Base-by-base conservation (phyloP, 306 rosid species). In the Cicer judaicum region DNA sequence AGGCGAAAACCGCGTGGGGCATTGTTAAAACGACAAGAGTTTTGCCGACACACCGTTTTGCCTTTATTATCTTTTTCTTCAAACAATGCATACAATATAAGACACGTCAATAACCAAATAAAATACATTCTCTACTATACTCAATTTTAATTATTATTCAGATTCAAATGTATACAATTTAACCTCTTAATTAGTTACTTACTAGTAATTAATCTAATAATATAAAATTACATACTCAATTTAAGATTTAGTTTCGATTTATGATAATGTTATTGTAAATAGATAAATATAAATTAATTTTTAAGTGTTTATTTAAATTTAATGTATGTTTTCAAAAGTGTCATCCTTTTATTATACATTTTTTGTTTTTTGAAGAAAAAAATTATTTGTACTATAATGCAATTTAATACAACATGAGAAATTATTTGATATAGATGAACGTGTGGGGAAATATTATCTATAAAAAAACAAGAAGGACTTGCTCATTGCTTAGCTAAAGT, bases 1-100 rank as follows among this genome's bases (percentile, higher is more conserved):
- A 4, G 21, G 21, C 44, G 14, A 16, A 77, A 85, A 82, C 79
- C 89, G 89, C 47, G 89, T 82, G 84, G 86, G 72, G 36, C 40
- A 68, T 69, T 69, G 41, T 73, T 62, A 38, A 73, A 72, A 34
- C 54, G 24, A 59, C 78, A 16, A 41, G 19, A 15, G 29, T 14
- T 55, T 54, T 60, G 72, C 84, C 80, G 72, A 74, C 84, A 68
- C 0, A 16, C 7, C 8, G 7, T 13, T 38, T 56, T 65, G 8
- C 43, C 59, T 72, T 73, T 65, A 7, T 18, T 70, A 46, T 68
- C 34, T 16, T 40, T 40, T 11, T 78, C 14, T 38, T 53, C 77
- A 70, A 50, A 46, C 9, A 13, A 50, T 7, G 9, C 10, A 38
- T 61, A 34, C 24, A 64, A 13, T 24, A 5, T 8, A 64, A 64